Evolutionary conservation across 176 grass and related monocot species (phyloP).

Genomic region (Triticum dicoccoides): DNA sequence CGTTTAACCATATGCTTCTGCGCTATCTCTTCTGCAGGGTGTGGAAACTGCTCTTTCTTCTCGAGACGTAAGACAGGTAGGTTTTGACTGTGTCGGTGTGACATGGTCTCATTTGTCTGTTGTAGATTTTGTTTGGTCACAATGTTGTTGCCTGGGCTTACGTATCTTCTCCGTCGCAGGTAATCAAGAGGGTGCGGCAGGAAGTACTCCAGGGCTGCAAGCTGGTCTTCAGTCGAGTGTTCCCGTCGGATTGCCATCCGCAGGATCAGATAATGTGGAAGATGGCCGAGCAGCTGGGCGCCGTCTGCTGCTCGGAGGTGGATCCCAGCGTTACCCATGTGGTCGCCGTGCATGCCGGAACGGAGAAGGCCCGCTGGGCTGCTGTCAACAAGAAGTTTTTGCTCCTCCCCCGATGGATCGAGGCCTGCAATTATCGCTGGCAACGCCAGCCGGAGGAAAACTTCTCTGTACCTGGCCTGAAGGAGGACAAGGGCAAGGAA

Average conservation of each 20-base stretch:
- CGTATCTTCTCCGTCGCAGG: constrained; percentile 27
- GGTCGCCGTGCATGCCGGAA: constrained; percentile 45
- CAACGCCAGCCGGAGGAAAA: constrained; percentile 47
- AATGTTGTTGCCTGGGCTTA: neutral
- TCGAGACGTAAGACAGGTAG: constrained; percentile 79
- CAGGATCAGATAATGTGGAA: constrained; percentile 73
- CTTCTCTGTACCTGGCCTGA: constrained; percentile 31
- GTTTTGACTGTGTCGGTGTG: neutral
- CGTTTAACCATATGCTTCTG: neutral
- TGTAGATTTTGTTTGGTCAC: neutral
- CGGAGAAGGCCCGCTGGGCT: constrained; percentile 65
- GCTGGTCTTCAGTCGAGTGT: constrained; percentile 76
- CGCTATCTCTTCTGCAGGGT: constrained; percentile 35
- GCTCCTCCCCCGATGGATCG: constrained; percentile 68
- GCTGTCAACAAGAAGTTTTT: constrained; percentile 61
- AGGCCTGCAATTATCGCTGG: constrained; percentile 71
- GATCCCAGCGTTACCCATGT: constrained; percentile 69
- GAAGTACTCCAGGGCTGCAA: constrained; percentile 76
- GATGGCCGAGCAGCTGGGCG: constrained; percentile 76
- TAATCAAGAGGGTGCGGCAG: constrained; percentile 55
- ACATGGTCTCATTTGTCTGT: neutral
- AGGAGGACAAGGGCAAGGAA: constrained; percentile 21
- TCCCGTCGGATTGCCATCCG: constrained; percentile 27
- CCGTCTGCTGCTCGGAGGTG: constrained; percentile 53
- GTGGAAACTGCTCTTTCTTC: constrained; percentile 47